phyloP scores from a whole-genome alignment of 805 yeast species.

The Suhomyces xylopsoci region DNA sequence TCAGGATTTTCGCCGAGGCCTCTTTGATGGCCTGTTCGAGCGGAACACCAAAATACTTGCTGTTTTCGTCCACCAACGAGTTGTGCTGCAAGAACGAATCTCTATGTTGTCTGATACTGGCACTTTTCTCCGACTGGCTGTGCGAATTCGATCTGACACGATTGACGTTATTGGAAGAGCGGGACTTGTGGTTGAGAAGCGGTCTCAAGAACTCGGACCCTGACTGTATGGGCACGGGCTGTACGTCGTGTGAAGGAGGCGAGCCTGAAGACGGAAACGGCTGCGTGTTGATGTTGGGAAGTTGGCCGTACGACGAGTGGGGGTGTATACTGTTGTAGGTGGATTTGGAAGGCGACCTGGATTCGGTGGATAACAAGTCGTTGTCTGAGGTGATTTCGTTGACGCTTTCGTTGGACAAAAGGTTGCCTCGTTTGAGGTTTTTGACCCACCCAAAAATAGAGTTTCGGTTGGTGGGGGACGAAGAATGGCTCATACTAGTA shows the following conservation, averaged over 20 bases:
- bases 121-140: slow-evolving; percentile 26
- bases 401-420: slow-evolving; percentile 36
- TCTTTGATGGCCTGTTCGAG: slow-evolving; percentile 64
- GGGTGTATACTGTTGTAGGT: slow-evolving; percentile 1
- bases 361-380: slow-evolving; percentile 14
- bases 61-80: slow-evolving; percentile 44
- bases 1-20: slow-evolving; percentile 75
- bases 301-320: background rate
- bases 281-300: background rate
- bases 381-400: slow-evolving; percentile 27
- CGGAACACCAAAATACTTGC: slow-evolving; percentile 75
- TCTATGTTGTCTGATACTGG: slow-evolving; percentile 44
- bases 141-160: slow-evolving; percentile 37
- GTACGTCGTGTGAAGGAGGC: slow-evolving; percentile 6
- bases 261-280: slow-evolving; percentile 4
- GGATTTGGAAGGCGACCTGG: slow-evolving; percentile 13
- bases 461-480: slow-evolving; percentile 37
- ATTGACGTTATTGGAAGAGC: slow-evolving; percentile 47
- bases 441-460: slow-evolving; percentile 47
- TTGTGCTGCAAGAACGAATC: slow-evolving; percentile 49
- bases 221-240: background rate
- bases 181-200: slow-evolving; percentile 46
- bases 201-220: slow-evolving; percentile 40
- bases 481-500: slow-evolving; percentile 33
- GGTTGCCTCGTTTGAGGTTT: slow-evolving; percentile 36